These are phyloP conservation scores for Daldinia decipiens DNA, from an alignment of 495 filamentous ascomycete genomes.

Conservation along the genomic window DNA sequence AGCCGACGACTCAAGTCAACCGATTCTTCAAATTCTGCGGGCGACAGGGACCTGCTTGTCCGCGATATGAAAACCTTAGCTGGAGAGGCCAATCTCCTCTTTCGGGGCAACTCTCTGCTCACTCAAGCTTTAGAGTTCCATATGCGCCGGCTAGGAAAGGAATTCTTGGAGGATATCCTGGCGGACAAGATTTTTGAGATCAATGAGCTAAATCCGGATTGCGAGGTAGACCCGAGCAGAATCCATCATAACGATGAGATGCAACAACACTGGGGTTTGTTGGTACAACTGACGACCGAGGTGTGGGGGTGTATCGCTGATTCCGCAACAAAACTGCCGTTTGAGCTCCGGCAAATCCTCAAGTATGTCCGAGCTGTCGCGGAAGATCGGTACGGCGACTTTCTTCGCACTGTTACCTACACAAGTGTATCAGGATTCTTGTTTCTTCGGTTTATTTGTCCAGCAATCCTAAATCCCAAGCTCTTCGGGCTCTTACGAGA, in stretches of 20 bases:
- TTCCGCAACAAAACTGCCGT: slow-evolving; percentile 77
- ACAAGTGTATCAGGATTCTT: slow-evolving; percentile 97
- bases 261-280: slow-evolving; percentile 81
- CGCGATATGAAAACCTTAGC: slow-evolving; percentile 72
- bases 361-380: slow-evolving; percentile 93
- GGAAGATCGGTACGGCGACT: slow-evolving; percentile 97
- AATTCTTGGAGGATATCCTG: slow-evolving; percentile 90
- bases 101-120: slow-evolving; percentile 92
- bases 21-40: slow-evolving; percentile 72
- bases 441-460: slow-evolving; percentile 95
- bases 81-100: slow-evolving; percentile 92
- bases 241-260: slow-evolving; percentile 77
- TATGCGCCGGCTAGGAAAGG: slow-evolving; percentile 92
- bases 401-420: slow-evolving; percentile 89
- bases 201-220: slow-evolving; percentile 86
- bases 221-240: slow-evolving; percentile 91
- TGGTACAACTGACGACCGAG: slow-evolving; percentile 79
- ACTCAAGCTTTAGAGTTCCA: slow-evolving; percentile 94
- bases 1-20: slow-evolving; percentile 80
- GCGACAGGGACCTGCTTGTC: slow-evolving; percentile 63
- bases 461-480: slow-evolving; percentile 95
- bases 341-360: slow-evolving; percentile 87
- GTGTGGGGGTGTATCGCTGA: slow-evolving; percentile 85
- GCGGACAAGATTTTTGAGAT: slow-evolving; percentile 87
- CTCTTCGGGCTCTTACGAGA: slow-evolving; percentile 90